Base-by-base conservation (phyloP, 2,329 filamentous ascomycete species). In the Byssochlamys sp. region DNA sequence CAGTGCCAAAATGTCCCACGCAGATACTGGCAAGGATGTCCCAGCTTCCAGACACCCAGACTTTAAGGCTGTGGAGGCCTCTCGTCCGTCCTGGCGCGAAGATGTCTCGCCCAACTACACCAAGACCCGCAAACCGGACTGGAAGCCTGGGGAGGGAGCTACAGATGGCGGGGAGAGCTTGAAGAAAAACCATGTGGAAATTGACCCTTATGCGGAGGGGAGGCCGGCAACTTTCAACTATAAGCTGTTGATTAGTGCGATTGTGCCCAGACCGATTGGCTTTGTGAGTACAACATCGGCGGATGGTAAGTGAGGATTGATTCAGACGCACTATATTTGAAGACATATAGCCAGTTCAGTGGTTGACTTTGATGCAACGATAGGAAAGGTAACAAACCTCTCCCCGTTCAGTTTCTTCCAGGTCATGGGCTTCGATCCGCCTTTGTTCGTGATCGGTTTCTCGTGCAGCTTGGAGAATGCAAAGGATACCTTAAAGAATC, bases 341-440 rank as follows among this genome's bases (percentile, higher is more conserved):
- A 9, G 49, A 27, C 4, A n/a, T 27, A n/a, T 51, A 28, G 3
- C 12, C 14, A 12, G 9, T 28, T 26, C 24, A 51, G 4, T 28
- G 10, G 2, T 24, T 51, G 24, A 26, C 27, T 26, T 0, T 26
- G 14, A 11, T 26, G 12, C 7, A 12, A 19, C 11, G 31, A 29
- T 39, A 55, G 88, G 87, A 33, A 70, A 60, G n/a, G 76, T 71
- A 52, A 83, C 82, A 24, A 95, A 95, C 74, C 79, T 95, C 1
- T 88, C 90, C 0, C 90, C 90, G 0, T 95, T 91, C 71, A 86
- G 81, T 66, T 95, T 91, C 77, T 90, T 90, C 73, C 85, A 88
- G 69, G 71, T 95, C 63, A 78, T 95, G 62, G 83, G 82, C 71
- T 87, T 91, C 71, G 90, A 95, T 70, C 90, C 90, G 4, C 90